Evolutionary conservation across 345 rosid species (phyloP), one percentile per base, ranked within the genome.

Genomic region (Sonneratia alba): DNA sequence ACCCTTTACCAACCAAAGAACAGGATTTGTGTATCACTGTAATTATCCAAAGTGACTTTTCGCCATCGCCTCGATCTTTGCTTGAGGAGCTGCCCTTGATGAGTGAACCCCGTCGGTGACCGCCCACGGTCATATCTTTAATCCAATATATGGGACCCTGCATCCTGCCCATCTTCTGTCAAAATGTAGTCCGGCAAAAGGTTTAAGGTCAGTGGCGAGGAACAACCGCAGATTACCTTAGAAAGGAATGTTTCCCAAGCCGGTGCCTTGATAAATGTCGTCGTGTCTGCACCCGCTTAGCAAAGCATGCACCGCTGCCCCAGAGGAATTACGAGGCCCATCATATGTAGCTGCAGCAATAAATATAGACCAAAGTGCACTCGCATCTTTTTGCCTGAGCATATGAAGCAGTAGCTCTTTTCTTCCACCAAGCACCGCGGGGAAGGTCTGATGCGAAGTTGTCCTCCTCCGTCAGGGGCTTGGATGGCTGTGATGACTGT

Each of bases 401-500:
- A 82, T 87, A 92, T 61, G 89, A 40, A 24, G 98, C 89, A 73
- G 80, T 71, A 21, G 91, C 94, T 71, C 89, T 86, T 77, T 89
- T 88, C 83, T 84, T 96, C 99, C 99, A 96, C 99, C 98, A 92
- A 63, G 97, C 94, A 74, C 88, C 87, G 74, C 90, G 85, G 37
- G 97, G 97, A 70, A 92, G 87, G 70, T 78, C 77, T 59, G 93
- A 72, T 34, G 56, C 85, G 77, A 79, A 75, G 72, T 45, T 55
- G 70, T 83, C 70, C n/a, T 70, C 85, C 66, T 85, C 92, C 76
- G 79, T 72, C 62, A 75, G 40, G 68, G 84, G 68, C 68, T 78
- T 79, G 48, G 79, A 77, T 14, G 83, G 77, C 15, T 71, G 70
- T 36, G 91, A 80, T 62, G 61, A 72, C 42, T 83, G 93, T 19